Percentiles rank a stretch among this genome's conserved stretches.
These are phyloP conservation scores for Peronospora belbahrii DNA, from an alignment of 352 stramenopile species.

Conservation along the genomic window DNA sequence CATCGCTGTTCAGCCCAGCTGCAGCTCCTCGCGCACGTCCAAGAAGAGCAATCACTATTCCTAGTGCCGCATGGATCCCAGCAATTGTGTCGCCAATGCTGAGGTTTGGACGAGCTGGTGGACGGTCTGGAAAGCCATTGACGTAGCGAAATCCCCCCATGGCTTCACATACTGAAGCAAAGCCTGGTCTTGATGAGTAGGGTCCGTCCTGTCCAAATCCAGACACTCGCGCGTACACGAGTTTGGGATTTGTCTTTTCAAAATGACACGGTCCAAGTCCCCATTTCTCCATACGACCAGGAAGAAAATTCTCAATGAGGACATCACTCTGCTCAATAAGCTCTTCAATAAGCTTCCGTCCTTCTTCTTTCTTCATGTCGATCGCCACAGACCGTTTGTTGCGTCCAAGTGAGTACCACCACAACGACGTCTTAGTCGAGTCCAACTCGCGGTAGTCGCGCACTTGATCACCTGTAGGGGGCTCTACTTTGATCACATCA, in stretches of 20 bases:
- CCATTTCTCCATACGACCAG: constrained; percentile 85
- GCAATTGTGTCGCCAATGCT: constrained; percentile 80
- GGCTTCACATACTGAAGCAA: constrained; percentile 82
- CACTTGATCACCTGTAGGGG: constrained; percentile 75
- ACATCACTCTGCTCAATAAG: constrained; percentile 74
- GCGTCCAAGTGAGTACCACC: constrained; percentile 84
- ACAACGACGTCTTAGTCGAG: constrained; percentile 66
- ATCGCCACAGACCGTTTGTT: constrained; percentile 84
- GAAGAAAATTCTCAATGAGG: constrained; percentile 86
- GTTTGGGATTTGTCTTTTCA: constrained; percentile 58
- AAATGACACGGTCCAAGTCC: constrained; percentile 71
- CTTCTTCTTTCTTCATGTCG: constrained; percentile 69
- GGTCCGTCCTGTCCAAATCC: constrained; percentile 80
- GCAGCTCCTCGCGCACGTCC: constrained; percentile 44
- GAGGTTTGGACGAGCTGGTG: constrained; percentile 73
- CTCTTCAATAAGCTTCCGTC: constrained; percentile 56
- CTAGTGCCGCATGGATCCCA: constrained; percentile 73
- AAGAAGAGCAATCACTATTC: constrained; percentile 74
- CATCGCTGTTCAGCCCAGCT: constrained; percentile 18
- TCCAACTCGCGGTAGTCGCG: constrained; percentile 76
- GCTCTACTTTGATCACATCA: constrained; percentile 88
- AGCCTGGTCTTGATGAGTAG: constrained; percentile 68
- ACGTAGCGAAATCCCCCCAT: constrained; percentile 84
- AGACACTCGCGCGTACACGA: constrained; percentile 81
- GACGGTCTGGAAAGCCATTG: constrained; percentile 77